Conservation (phyloP, 768 basidiomycete genomes). For the Pleurotus giganteus region DNA sequence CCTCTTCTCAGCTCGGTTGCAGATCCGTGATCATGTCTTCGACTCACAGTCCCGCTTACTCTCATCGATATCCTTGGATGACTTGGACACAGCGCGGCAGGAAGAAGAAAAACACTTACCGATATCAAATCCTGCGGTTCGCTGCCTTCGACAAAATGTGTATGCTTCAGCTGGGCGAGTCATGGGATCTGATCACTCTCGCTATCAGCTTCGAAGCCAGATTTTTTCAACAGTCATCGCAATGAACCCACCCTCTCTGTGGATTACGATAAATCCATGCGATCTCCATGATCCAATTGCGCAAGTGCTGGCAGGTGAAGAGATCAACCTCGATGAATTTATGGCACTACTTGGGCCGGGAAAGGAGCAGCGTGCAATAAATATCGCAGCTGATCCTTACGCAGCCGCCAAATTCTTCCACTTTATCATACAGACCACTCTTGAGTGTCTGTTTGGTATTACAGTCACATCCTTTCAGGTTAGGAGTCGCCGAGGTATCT, state of each 20-base stretch:
- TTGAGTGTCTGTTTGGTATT: conserved; percentile 30
- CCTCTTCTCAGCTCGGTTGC: not conserved
- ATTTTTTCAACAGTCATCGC: conserved; percentile 12
- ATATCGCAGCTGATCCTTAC: conserved; percentile 27
- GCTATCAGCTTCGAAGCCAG: not conserved
- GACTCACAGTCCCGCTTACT: not conserved
- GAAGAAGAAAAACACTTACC: not conserved
- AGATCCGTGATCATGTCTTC: not conserved
- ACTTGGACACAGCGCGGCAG: not conserved
- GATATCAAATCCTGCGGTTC: conserved; percentile 1
- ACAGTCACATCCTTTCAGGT: conserved; percentile 17
- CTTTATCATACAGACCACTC: conserved; percentile 22
- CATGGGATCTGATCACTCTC: conserved; percentile 4
- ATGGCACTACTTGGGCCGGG: conserved; percentile 18
- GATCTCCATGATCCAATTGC: conserved; percentile 32
- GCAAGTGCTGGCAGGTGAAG: conserved; percentile 33
- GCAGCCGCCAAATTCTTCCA: conserved; percentile 34
- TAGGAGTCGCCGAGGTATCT: conserved; percentile 11
- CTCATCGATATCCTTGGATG: not conserved
- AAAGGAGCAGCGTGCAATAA: conserved; percentile 10
- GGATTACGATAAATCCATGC: conserved; percentile 33
- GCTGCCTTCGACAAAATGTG: not conserved
- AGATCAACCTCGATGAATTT: conserved; percentile 35
- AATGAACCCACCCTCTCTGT: conserved; percentile 24
- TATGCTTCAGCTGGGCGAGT: not conserved